Evolutionary conservation across 768 basidiomycete species (phyloP), one percentile per base, ranked within the genome.

Genomic region (Chalciporus pseudorubinellus): DNA sequence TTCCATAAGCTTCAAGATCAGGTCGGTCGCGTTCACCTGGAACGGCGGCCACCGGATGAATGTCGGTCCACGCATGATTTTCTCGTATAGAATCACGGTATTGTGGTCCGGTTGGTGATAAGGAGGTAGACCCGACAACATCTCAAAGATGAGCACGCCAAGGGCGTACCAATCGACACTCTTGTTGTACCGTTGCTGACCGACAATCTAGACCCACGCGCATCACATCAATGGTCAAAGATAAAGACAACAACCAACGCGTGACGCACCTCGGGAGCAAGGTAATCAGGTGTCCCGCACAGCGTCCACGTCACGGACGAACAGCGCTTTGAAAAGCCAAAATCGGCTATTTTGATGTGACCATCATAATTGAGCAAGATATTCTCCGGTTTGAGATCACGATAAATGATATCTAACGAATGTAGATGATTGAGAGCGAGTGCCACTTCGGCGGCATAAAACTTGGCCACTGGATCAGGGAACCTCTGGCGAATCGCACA

Each of bases 151-250:
- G 54, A 99, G 84, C 48, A 99, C 92, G 45, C 97, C 97, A 46
- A 98, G 81, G 1, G 97, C 95, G 73, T 98, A 99, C 95, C 95
- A 99, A 65, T 99, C 97, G 2, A 98, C 95, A 51, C 86, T 88
- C 69, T 97, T 95, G 66, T 95, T 95, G 67, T 99, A 98, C 6
- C 94, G 79, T 51, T 83, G 81, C 66, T 89, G 85, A 16, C 77
- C 83, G 66, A 85, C 87, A 69, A 92, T 83, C 88, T 90, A 41
- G 14, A 34, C 13, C n/a, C 29, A 24, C 26, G 16, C 8, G 47
- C 2, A 53, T 34, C 48, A 20, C 22, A 43, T 56, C 57, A 43
- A 56, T 33, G 22, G 45, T 4, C 3, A 65, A 33, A 63, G 45
- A 40, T 58, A 60, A 31, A 65, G 39, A 20, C n/a, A 33, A 43